Percentiles rank a stretch among this genome's conserved stretches.
phyloP scores from a whole-genome alignment of 768 basidiomycete genomes.

The Amanita rimosa region DNA sequence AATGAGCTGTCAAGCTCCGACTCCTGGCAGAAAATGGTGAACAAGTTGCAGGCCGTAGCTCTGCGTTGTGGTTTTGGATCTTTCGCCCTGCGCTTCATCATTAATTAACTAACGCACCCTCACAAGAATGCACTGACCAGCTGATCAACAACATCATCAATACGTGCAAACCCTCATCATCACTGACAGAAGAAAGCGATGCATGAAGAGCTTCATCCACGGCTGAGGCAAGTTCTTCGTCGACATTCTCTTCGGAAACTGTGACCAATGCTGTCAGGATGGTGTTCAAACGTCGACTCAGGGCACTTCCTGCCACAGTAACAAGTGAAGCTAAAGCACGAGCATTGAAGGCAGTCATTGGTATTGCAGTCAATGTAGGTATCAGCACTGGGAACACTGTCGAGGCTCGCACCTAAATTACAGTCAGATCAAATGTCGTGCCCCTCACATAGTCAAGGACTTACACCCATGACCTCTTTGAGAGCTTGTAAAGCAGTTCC shows the following conservation, averaged over 20 bases:
- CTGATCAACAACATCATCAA: slow-evolving; percentile 83
- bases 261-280: slow-evolving; percentile 76
- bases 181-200: slow-evolving; percentile 67
- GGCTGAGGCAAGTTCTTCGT: slow-evolving; percentile 60
- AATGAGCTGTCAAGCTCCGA: slow-evolving; percentile 72
- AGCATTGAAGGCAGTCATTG: slow-evolving; percentile 93
- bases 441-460: slow-evolving; percentile 14
- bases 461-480: slow-evolving; percentile 86
- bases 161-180: slow-evolving; percentile 81
- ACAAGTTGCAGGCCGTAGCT: slow-evolving; percentile 68
- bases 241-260: slow-evolving; percentile 55
- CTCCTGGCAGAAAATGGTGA: slow-evolving; percentile 75
- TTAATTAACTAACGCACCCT: not conserved
- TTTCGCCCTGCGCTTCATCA: slow-evolving; percentile 55
- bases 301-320: slow-evolving; percentile 84
- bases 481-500: slow-evolving; percentile 91
- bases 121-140: slow-evolving; percentile 44
- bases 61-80: slow-evolving; percentile 59
- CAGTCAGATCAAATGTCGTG: not conserved
- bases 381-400: slow-evolving; percentile 97
- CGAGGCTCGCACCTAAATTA: slow-evolving; percentile 70
- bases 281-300: slow-evolving; percentile 71
- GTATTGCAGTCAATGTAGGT: slow-evolving; percentile 80
- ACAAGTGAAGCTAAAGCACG: slow-evolving; percentile 85
- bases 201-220: slow-evolving; percentile 68